Conservation (phyloP, 2,329 filamentous ascomycete genomes). For the Pestalotiopsis sp. region DNA sequence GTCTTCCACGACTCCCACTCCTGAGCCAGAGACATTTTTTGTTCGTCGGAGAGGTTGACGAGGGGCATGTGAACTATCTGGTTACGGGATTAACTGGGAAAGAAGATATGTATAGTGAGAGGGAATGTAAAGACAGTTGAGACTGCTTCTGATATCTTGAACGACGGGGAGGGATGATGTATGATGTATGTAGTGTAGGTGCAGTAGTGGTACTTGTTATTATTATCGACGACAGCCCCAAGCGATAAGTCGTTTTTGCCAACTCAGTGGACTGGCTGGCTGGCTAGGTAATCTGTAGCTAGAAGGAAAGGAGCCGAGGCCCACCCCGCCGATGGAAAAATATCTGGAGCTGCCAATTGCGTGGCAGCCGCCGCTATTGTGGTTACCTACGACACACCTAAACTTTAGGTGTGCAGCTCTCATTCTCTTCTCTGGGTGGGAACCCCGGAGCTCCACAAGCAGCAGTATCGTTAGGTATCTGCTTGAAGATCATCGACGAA, state of each 20-base stretch:
- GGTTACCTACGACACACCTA: neutral
- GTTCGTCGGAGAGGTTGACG: slow-evolving; percentile 4
- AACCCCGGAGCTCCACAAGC: neutral
- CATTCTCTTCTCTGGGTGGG: neutral
- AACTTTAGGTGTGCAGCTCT: neutral
- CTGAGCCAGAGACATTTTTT: slow-evolving; percentile 32
- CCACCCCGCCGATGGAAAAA: neutral
- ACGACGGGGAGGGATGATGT: too few relatives aligned
- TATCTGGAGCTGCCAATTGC: neutral
- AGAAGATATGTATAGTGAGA: too few relatives aligned
- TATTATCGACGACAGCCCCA: too few relatives aligned
- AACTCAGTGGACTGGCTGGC: neutral
- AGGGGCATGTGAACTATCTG: neutral
- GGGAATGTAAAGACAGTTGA: too few relatives aligned
- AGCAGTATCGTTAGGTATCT: neutral
- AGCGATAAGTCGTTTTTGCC: too few relatives aligned
- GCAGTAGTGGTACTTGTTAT: too few relatives aligned
- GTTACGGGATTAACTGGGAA: too few relatives aligned
- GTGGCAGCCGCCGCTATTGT: neutral
- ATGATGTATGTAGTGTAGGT: too few relatives aligned
- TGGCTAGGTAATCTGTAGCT: too few relatives aligned
- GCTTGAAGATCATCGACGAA: neutral
- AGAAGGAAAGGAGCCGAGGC: neutral
- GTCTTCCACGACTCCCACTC: slow-evolving; percentile 46
- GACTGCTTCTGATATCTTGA: too few relatives aligned